Base-by-base conservation (phyloP, 208 protist species). In the Trypanosoma rangeli region DNA sequence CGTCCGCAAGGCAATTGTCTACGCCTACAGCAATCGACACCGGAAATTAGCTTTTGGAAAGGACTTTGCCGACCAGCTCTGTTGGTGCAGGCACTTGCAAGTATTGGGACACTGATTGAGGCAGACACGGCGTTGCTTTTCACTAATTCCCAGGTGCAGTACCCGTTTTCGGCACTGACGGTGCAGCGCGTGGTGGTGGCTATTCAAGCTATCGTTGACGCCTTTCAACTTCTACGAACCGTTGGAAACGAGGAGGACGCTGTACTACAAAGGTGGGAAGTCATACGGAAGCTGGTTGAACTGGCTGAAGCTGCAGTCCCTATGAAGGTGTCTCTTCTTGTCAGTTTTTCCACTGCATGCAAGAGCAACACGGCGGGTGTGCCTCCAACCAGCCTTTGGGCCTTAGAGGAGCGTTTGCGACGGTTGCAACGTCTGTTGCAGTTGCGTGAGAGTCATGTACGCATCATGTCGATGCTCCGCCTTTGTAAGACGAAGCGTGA, bases 301-400 rank as follows among this genome's bases (percentile, higher is more conserved):
- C 64, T 92, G 15, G 69, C 82, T 58, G 86, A 94, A 53, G 78
- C 84, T 0, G 85, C 89, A 1, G 73, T 94, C 31, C 86, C 85
- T 1, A 67, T 83, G 67, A 73, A 71, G 46, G 50, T 78, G 78
- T 50, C 74, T 94, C 42, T 24, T 1, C 15, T 29, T 29, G n/a
- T 28, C 48, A 46, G 69, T 39, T 28, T 24, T 15, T 31, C 33
- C 53, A 57, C 57, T 42, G 49, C n/a, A 53, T n/a, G 22, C 49
- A 18, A 12, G 9, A 26, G 29, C 33, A 37, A 12, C n/a, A n/a
- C 13, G 26, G 20, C 54, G 24, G 57, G 5, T 39, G 26, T 69
- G 26, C 48, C 79, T 29, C 80, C 78, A 46, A 71, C 79, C 13
- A 76, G 62, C 10, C 73, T 83, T 9, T 53, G 26, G 18, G 71